Evolutionary conservation across 306 rosid genomes (phyloP).

Genomic region (Acacia melanoxylon): DNA sequence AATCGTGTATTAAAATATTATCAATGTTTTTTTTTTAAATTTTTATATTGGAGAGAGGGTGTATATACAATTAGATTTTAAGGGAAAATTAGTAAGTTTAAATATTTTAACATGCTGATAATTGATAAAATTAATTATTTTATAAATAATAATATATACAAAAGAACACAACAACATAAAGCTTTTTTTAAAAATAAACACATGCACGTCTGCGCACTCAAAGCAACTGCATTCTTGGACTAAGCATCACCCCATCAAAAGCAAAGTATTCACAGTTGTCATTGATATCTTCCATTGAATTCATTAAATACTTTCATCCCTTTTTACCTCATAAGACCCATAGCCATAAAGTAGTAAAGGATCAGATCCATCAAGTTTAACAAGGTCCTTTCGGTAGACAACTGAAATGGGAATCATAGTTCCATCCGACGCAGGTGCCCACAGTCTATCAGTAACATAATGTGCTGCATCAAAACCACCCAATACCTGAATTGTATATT

Average conservation of each 20-base stretch:
- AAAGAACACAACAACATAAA: background rate
- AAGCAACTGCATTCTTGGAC: slow-evolving; percentile 17
- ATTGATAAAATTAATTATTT: too few species aligned
- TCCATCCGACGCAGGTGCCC: slow-evolving; percentile 83
- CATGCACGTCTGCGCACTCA: background rate
- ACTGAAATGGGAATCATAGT: slow-evolving; percentile 83
- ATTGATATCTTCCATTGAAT: slow-evolving; percentile 24
- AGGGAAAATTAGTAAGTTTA: too few species aligned
- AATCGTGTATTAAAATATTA: too few species aligned
- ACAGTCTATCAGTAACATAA: slow-evolving; percentile 83
- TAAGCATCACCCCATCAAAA: slow-evolving; percentile 17
- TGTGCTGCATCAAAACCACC: slow-evolving; percentile 83
- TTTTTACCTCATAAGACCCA: slow-evolving; percentile 92
- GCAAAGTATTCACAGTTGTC: slow-evolving; percentile 24
- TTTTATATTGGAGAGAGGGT: too few species aligned
- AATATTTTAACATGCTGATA: too few species aligned
- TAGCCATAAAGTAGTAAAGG: slow-evolving; percentile 93
- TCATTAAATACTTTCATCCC: background rate
- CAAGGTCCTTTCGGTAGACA: slow-evolving; percentile 75
- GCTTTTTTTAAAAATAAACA: background rate
- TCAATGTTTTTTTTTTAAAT: too few species aligned
- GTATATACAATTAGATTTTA: too few species aligned
- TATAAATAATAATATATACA: too few species aligned
- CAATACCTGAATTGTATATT: slow-evolving; percentile 60
- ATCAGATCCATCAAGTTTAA: slow-evolving; percentile 88